These are phyloP conservation scores for Neonectria ditissima DNA, from an alignment of 2,329 filamentous ascomycete species.

Conservation along the genomic window DNA sequence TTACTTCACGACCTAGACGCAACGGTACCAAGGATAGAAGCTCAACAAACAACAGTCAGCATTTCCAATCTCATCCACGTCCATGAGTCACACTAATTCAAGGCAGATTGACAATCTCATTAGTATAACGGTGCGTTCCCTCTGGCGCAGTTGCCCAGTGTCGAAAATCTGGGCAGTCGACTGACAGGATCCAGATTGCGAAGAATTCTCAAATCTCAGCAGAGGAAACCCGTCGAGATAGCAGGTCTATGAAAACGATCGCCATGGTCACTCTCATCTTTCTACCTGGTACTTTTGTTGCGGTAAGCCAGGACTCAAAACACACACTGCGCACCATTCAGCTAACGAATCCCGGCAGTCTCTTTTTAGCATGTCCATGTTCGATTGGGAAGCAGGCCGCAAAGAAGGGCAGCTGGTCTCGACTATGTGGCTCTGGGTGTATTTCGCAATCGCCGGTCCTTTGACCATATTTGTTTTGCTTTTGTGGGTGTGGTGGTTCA, in stretches of 20 bases:
- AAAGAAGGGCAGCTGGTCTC: neutral
- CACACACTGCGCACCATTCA: too few species aligned
- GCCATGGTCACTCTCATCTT: constrained; percentile 1
- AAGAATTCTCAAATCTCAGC: constrained; percentile 2
- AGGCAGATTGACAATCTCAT: constrained; percentile 2
- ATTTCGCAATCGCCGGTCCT: neutral
- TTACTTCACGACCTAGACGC: neutral
- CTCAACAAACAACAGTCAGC: constrained; percentile 1
- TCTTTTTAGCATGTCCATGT: constrained; percentile 6
- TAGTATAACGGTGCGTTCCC: constrained; percentile 1
- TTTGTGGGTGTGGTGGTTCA: neutral
- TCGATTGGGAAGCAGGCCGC: constrained; percentile 1
- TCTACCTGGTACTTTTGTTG: constrained; percentile 1
- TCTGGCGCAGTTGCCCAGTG: too few species aligned
- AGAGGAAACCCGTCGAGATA: neutral
- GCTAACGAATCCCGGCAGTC: neutral
- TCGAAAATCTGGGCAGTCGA: neutral
- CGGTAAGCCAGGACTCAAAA: neutral
- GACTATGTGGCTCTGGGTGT: constrained; percentile 1
- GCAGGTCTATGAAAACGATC: constrained; percentile 8
- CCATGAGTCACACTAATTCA: neutral
- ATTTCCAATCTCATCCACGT: neutral
- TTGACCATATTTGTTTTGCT: neutral
- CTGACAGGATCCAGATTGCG: neutral
- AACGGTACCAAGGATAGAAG: constrained; percentile 1